phyloP scores from a whole-genome alignment of 495 filamentous ascomycete genomes.

The Daldinia grandis region DNA sequence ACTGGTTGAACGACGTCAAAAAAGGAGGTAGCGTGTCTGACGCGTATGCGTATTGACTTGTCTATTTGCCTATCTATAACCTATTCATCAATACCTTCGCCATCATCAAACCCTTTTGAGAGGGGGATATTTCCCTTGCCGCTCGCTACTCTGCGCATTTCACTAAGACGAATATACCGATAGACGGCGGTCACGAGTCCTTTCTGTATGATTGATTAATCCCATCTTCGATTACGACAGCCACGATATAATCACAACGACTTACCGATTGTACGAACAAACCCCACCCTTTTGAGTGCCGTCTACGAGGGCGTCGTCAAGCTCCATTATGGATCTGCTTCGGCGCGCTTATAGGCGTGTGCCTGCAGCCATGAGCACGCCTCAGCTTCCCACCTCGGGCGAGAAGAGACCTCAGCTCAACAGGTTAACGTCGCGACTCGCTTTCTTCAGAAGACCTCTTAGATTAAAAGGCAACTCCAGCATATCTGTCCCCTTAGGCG shows the following conservation, averaged over 20 bases:
- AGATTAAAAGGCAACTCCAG: conserved; percentile 93
- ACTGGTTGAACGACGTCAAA: conserved; percentile 26
- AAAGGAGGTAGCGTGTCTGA: conserved; percentile 29
- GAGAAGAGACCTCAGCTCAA: conserved; percentile 54
- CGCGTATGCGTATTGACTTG: conserved; percentile 33
- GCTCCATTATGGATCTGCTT: conserved; percentile 62
- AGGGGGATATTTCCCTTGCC: conserved; percentile 35
- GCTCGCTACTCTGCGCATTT: conserved; percentile 41
- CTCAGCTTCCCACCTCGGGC: conserved; percentile 55
- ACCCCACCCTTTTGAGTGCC: background rate
- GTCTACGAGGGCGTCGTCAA: conserved; percentile 20
- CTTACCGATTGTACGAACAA: background rate
- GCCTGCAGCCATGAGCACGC: conserved; percentile 48
- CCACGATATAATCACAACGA: conserved; percentile 15
- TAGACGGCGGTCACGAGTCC: conserved; percentile 25
- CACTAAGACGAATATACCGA: conserved; percentile 16
- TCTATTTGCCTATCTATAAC: conserved; percentile 4
- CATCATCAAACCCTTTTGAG: conserved; percentile 12
- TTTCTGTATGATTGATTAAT: conserved; percentile 28
- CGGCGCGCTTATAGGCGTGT: conserved; percentile 61
- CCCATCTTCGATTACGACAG: conserved; percentile 19
- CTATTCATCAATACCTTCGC: conserved; percentile 2
- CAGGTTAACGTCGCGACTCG: conserved; percentile 62
- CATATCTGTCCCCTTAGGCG: conserved; percentile 91
- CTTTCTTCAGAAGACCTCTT: conserved; percentile 88